Evolutionary conservation across 2,329 filamentous ascomycete genomes (phyloP).

Genomic region (Colletotrichum filicis): DNA sequence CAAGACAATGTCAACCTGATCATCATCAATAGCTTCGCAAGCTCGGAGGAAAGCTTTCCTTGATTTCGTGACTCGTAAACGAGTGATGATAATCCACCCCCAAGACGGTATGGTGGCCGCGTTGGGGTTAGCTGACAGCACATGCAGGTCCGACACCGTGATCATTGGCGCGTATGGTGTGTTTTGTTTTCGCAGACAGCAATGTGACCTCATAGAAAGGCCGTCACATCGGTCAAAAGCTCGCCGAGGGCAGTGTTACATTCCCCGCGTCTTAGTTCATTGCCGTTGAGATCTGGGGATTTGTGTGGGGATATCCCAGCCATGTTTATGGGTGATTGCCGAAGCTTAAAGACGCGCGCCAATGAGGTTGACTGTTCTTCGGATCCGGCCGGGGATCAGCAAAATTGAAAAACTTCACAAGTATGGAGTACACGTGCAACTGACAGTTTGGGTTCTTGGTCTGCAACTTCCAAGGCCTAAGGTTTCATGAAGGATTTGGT

Average conservation of each 20-base stretch:
- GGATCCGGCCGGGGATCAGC: slow-evolving; percentile 9
- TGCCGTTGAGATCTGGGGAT: slow-evolving; percentile 34
- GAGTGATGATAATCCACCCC: slow-evolving; percentile 13
- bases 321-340: not conserved
- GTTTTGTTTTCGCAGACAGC: not conserved
- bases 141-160: slow-evolving; percentile 22
- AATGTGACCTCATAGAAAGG: slow-evolving; percentile 32
- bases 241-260: slow-evolving; percentile 22
- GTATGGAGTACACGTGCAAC: not conserved
- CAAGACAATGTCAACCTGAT: slow-evolving; percentile 12
- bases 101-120: slow-evolving; percentile 13
- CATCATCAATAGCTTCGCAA: not conserved
- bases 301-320: slow-evolving; percentile 17
- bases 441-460: not conserved
- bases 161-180: slow-evolving; percentile 23
- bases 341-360: slow-evolving; percentile 21
- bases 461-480: not conserved
- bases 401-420: slow-evolving; percentile 2
- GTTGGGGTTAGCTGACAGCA: slow-evolving; percentile 16
- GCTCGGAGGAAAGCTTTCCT: slow-evolving; percentile 11
- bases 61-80: slow-evolving; percentile 25
- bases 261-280: slow-evolving; percentile 17
- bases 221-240: slow-evolving; percentile 19
- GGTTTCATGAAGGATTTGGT: not conserved
- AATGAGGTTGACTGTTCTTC: not conserved